phyloP scores from a whole-genome alignment of 371 early-diverging fungal species.

The Entomophthora muscae region DNA sequence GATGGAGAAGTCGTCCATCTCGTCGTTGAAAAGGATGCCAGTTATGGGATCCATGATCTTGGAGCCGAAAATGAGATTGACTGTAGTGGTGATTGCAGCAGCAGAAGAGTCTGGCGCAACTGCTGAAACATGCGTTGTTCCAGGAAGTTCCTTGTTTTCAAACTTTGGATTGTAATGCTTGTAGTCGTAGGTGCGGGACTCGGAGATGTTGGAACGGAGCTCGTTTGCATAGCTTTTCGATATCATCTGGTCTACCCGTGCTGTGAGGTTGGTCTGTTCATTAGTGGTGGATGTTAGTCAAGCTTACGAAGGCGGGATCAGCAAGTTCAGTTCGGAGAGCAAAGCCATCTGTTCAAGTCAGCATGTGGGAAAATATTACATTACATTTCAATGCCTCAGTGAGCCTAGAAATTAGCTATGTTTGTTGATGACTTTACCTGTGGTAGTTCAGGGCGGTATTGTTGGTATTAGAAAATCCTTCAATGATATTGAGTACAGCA shows the following conservation, averaged over 20 bases:
- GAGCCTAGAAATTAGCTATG: slow-evolving; percentile 57
- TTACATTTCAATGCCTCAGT: slow-evolving; percentile 70
- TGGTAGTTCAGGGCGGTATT: slow-evolving; percentile 20
- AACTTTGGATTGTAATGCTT: slow-evolving; percentile 62
- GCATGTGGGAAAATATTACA: not conserved
- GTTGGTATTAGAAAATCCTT: slow-evolving; percentile 49
- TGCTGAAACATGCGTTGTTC: slow-evolving; percentile 94
- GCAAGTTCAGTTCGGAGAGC: slow-evolving; percentile 70
- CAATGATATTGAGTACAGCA: slow-evolving; percentile 75
- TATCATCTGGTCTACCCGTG: slow-evolving; percentile 40
- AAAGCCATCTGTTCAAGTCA: slow-evolving; percentile 34
- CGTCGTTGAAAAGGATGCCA: slow-evolving; percentile 92
- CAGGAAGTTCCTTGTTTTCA: slow-evolving; percentile 67
- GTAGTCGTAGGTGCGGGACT: slow-evolving; percentile 26
- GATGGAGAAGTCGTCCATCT: slow-evolving; percentile 97
- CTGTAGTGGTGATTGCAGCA: slow-evolving; percentile 81
- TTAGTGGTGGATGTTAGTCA: not conserved
- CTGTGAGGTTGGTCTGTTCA: not conserved
- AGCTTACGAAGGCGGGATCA: slow-evolving; percentile 53
- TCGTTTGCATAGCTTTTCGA: slow-evolving; percentile 41
- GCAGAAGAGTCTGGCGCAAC: slow-evolving; percentile 69
- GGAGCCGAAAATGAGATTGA: slow-evolving; percentile 89
- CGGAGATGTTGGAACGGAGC: slow-evolving; percentile 50
- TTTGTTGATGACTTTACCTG: slow-evolving; percentile 7
- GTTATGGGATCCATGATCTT: slow-evolving; percentile 83